Conservation (phyloP, 2,329 filamentous ascomycete species). For the Pseudocercospora macadamiae region DNA sequence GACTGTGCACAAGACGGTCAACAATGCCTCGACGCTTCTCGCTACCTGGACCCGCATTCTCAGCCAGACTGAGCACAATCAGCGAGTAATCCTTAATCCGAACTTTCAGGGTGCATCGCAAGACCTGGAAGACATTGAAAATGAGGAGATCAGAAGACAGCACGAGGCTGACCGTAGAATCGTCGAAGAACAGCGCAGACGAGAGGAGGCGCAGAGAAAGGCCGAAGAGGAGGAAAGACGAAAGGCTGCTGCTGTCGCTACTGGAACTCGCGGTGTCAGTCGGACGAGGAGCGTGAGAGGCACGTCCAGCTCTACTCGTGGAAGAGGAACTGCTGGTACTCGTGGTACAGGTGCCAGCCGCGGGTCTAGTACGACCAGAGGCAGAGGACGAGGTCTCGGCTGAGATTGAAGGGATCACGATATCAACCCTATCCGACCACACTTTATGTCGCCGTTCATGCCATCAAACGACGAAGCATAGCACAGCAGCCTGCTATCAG, state of each 20-base stretch:
- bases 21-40: constrained; percentile 83
- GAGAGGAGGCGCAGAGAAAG: constrained; percentile 61
- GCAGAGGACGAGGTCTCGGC: constrained; percentile 37
- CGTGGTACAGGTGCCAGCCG: constrained; percentile 50
- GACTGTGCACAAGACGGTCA: constrained; percentile 82
- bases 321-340: constrained; percentile 52
- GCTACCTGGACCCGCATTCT: constrained; percentile 96
- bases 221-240: constrained; percentile 58
- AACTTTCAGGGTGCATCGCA: constrained; percentile 86
- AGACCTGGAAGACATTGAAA: constrained; percentile 84
- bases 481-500: too few species aligned
- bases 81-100: constrained; percentile 84
- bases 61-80: constrained; percentile 96
- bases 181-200: constrained; percentile 75
- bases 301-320: constrained; percentile 36
- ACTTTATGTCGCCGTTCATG: too few species aligned
- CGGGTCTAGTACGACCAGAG: constrained; percentile 36
- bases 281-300: constrained; percentile 37
- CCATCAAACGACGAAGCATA: too few species aligned
- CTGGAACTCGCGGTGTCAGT: constrained; percentile 38
- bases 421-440: too few species aligned
- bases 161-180: constrained; percentile 77
- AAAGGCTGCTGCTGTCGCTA: constrained; percentile 56
- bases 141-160: constrained; percentile 72
- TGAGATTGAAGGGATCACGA: too few species aligned